These are phyloP conservation scores for Lavandula angustifolia DNA, from an alignment of 257 asterid species.

Conservation along the genomic window DNA sequence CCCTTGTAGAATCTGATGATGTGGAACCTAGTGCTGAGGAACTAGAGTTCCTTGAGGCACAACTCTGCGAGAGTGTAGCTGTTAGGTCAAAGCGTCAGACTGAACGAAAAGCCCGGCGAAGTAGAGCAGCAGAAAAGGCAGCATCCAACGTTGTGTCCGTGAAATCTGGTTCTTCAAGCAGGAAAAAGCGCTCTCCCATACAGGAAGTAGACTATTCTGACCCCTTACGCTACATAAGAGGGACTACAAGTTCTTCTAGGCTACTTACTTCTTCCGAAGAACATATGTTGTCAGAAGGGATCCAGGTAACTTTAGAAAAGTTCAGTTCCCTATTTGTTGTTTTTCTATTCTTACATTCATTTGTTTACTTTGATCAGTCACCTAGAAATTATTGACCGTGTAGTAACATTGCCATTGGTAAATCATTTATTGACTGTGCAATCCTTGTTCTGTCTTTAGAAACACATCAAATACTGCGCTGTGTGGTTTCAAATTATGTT, in stretches of 20 bases:
- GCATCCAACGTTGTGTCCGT: slow-evolving; percentile 67
- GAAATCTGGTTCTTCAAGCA: slow-evolving; percentile 67
- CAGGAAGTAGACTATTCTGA: slow-evolving; percentile 80
- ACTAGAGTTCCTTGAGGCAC: slow-evolving; percentile 61
- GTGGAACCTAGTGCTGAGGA: slow-evolving; percentile 71
- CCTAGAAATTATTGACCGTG: not conserved
- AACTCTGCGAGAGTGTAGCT: slow-evolving; percentile 52
- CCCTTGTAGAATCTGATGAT: slow-evolving; percentile 47
- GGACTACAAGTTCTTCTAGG: slow-evolving; percentile 63
- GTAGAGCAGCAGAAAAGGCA: slow-evolving; percentile 71
- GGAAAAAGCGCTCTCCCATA: slow-evolving; percentile 62
- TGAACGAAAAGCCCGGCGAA: slow-evolving; percentile 77
- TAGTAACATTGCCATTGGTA: slow-evolving; percentile 12
- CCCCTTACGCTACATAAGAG: slow-evolving; percentile 82
- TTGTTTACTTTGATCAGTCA: slow-evolving; percentile 3
- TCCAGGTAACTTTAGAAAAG: slow-evolving; percentile 56
- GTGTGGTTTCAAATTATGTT: not conserved
- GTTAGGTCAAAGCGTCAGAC: slow-evolving; percentile 81
- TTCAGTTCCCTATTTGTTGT: slow-evolving; percentile 4
- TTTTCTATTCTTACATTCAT: slow-evolving; percentile 11
- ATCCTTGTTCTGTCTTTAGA: not conserved
- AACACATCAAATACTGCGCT: not conserved
- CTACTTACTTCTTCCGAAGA: slow-evolving; percentile 89
- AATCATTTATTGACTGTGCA: slow-evolving; percentile 5
- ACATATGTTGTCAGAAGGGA: slow-evolving; percentile 72